Percentiles rank a stretch among this genome's conserved stretches.
Conservation (phyloP, 148 eudicot genomes). For the Rhododendron ovatum region DNA sequence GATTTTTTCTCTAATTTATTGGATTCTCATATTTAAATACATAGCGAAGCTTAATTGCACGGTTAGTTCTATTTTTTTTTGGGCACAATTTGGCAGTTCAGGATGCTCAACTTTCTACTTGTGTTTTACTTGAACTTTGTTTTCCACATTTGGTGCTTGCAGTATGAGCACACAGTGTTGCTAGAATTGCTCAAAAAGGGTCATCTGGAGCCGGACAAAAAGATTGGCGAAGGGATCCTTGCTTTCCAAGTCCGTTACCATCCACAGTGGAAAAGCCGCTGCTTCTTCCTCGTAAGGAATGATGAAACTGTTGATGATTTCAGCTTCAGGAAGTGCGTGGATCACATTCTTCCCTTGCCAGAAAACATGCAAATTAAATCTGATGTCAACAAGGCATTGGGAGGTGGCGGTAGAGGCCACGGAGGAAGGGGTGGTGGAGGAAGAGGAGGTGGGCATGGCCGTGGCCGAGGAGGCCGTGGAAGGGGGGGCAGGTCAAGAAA, state of each 20-base stretch:
- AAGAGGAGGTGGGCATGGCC: constrained; percentile 35
- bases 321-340: constrained; percentile 95
- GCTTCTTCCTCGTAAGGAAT: constrained; percentile 72
- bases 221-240: constrained; percentile 58
- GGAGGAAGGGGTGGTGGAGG: constrained; percentile 27
- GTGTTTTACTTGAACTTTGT: background rate
- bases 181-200: constrained; percentile 82
- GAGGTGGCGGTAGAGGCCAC: constrained; percentile 44
- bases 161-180: constrained; percentile 70
- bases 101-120: background rate
- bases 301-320: constrained; percentile 77
- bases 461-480: constrained; percentile 60
- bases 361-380: constrained; percentile 69
- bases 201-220: constrained; percentile 68
- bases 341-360: constrained; percentile 86
- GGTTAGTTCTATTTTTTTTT: background rate
- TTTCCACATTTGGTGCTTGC: constrained; percentile 10
- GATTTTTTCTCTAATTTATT: background rate
- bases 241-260: constrained; percentile 77
- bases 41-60: background rate
- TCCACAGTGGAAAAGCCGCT: constrained; percentile 70
- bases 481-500: constrained; percentile 61
- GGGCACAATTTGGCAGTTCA: background rate
- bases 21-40: no score
- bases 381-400: constrained; percentile 54